phyloP scores from a whole-genome alignment of 148 eudicot species.

The Rhododendron griersonianum region DNA sequence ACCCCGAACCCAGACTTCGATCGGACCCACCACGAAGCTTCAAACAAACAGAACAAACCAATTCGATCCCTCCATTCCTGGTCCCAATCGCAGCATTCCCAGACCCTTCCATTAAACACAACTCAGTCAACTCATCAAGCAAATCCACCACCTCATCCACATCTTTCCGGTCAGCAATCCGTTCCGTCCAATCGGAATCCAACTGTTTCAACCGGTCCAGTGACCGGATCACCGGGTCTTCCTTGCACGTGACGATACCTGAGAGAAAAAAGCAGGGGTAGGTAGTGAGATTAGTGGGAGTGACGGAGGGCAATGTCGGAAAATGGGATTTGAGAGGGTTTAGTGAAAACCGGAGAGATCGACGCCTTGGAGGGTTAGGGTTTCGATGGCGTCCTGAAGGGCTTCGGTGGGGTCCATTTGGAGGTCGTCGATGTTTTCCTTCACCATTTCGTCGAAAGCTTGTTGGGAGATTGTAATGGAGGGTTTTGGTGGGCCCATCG shows the following conservation, averaged over 20 bases:
- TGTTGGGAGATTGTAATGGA: slow-evolving; percentile 63
- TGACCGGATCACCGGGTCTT: slow-evolving; percentile 52
- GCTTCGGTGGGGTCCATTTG: slow-evolving; percentile 89
- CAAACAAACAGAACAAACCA: slow-evolving; percentile 40
- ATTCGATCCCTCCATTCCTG: slow-evolving; percentile 63
- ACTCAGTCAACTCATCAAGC: slow-evolving; percentile 37
- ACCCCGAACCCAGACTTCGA: slow-evolving; percentile 28
- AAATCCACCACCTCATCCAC: slow-evolving; percentile 22
- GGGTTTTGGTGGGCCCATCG: slow-evolving; percentile 38
- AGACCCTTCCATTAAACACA: slow-evolving; percentile 34
- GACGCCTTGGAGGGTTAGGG: slow-evolving; percentile 86
- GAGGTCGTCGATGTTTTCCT: slow-evolving; percentile 75
- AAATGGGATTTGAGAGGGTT: background rate
- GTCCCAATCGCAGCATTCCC: slow-evolving; percentile 61
- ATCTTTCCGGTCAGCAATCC: slow-evolving; percentile 3
- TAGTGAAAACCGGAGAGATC: slow-evolving; percentile 70
- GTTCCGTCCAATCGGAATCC: slow-evolving; percentile 12
- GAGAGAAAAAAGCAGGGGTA: background rate
- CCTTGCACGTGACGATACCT: slow-evolving; percentile 59
- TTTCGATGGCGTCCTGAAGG: slow-evolving; percentile 78
- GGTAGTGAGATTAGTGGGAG: background rate
- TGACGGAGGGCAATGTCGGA: background rate
- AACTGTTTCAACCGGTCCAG: slow-evolving; percentile 37
- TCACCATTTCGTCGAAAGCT: slow-evolving; percentile 82
- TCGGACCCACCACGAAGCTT: slow-evolving; percentile 27